phyloP scores from a whole-genome alignment of 371 early-diverging fungal genomes.

The Chytridiales sp. region DNA sequence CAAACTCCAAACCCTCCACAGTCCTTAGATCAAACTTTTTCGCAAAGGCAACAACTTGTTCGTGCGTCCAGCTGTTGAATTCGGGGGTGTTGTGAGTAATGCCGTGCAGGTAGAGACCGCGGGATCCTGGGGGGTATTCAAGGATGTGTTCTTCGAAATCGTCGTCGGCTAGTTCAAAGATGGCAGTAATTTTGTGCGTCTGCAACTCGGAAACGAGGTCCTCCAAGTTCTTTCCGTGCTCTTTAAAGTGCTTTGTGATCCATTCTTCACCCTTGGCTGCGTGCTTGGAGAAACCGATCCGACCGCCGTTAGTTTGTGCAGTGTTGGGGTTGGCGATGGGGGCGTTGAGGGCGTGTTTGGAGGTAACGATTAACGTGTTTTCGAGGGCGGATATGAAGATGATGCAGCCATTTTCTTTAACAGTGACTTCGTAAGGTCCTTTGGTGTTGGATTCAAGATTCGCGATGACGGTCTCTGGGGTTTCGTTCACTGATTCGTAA shows the following conservation, averaged over 20 bases:
- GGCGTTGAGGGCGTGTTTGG: constrained; percentile 67
- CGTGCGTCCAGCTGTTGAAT: constrained; percentile 70
- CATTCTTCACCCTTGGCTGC: constrained; percentile 75
- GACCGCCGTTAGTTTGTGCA: neutral
- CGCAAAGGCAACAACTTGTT: constrained; percentile 59
- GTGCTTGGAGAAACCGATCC: constrained; percentile 45
- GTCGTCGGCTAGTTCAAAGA: constrained; percentile 92
- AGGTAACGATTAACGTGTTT: constrained; percentile 76
- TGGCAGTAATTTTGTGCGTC: constrained; percentile 73
- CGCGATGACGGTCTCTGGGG: constrained; percentile 49
- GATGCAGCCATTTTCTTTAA: constrained; percentile 96
- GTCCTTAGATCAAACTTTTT: constrained; percentile 70
- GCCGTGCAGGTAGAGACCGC: constrained; percentile 92
- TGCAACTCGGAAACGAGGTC: constrained; percentile 76
- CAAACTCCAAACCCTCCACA: constrained; percentile 47
- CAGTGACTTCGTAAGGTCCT: constrained; percentile 88
- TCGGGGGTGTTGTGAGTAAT: constrained; percentile 76
- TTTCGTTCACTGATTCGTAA: constrained; percentile 38
- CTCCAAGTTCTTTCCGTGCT: constrained; percentile 51
- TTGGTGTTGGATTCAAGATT: constrained; percentile 58
- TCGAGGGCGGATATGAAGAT: constrained; percentile 77
- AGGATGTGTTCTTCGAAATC: constrained; percentile 92
- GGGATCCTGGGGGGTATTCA: constrained; percentile 70
- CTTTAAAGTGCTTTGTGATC: constrained; percentile 67
- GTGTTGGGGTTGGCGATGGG: constrained; percentile 32